phyloP scores from a whole-genome alignment of 1,284 basidiomycete genomes.

The Sporisorium reilianum region DNA sequence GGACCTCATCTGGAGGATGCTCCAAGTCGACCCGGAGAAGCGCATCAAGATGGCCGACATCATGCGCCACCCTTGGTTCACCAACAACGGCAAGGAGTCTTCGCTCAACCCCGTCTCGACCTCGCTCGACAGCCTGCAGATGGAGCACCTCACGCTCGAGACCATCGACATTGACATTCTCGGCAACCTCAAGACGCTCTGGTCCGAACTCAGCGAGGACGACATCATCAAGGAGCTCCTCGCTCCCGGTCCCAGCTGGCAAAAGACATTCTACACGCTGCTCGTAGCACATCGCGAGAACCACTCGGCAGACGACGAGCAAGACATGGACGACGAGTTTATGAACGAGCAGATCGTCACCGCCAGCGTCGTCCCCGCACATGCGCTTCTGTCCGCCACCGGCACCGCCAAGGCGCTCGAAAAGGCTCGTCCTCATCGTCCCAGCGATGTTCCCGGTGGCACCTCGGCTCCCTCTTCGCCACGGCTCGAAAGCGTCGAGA shows the following conservation, averaged over 20 bases:
- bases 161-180: slow-evolving; percentile 88
- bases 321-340: slow-evolving; percentile 55
- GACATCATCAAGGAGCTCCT: slow-evolving; percentile 57
- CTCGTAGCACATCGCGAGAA: slow-evolving; percentile 66
- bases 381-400: slow-evolving; percentile 28
- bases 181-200: slow-evolving; percentile 88
- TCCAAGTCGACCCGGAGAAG: slow-evolving; percentile 82
- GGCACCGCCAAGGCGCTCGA: slow-evolving; percentile 34
- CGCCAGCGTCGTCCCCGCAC: slow-evolving; percentile 31
- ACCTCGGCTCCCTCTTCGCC: slow-evolving; percentile 39
- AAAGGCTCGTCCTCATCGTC: slow-evolving; percentile 44
- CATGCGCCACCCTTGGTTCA: slow-evolving; percentile 88
- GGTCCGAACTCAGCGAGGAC: slow-evolving; percentile 72
- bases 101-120: slow-evolving; percentile 63
- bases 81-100: slow-evolving; percentile 72
- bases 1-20: slow-evolving; percentile 87
- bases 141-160: slow-evolving; percentile 64
- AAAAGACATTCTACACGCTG: slow-evolving; percentile 68
- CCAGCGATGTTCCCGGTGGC: slow-evolving; percentile 22
- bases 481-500: slow-evolving; percentile 36
- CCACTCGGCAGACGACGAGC: slow-evolving; percentile 65
- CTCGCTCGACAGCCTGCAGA: slow-evolving; percentile 66
- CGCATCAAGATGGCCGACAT: slow-evolving; percentile 92
- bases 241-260: slow-evolving; percentile 62
- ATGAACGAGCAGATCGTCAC: slow-evolving; percentile 44